phyloP scores from a whole-genome alignment of 2,329 filamentous ascomycete genomes.

The Westerdykella sp. region DNA sequence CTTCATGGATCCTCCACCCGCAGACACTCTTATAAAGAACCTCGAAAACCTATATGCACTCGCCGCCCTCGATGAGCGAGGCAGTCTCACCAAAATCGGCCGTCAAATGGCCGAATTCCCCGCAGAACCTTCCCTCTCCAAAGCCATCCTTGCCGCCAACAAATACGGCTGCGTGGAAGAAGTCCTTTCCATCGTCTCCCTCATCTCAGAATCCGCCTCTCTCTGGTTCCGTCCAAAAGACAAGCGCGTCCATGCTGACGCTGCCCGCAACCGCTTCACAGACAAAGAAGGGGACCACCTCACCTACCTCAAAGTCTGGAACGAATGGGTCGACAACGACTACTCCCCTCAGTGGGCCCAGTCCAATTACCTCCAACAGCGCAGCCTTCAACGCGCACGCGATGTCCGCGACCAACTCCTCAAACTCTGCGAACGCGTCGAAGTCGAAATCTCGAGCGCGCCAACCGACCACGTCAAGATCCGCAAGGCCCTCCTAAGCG shows the following conservation, averaged over 20 bases:
- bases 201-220: constrained; percentile 81
- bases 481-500: constrained; percentile 79
- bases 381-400: constrained; percentile 78
- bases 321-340: constrained; percentile 89
- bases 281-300: constrained; percentile 85
- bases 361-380: constrained; percentile 91
- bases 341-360: constrained; percentile 81
- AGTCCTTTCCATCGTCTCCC: constrained; percentile 85
- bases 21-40: constrained; percentile 80
- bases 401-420: constrained; percentile 89
- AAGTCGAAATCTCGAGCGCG: constrained; percentile 66
- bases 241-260: constrained; percentile 94
- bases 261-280: constrained; percentile 80
- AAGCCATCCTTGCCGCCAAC: constrained; percentile 80
- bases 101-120: constrained; percentile 95
- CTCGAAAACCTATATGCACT: constrained; percentile 88
- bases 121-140: constrained; percentile 84
- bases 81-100: constrained; percentile 82
- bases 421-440: constrained; percentile 88
- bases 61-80: constrained; percentile 80
- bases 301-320: constrained; percentile 86
- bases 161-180: constrained; percentile 92
- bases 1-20: constrained; percentile 89
- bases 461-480: constrained; percentile 69
- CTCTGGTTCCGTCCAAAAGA: constrained; percentile 95